A percentile compares a stretch with the other conserved stretches of the same genome.
These are phyloP conservation scores for Rhizopus arrhizus DNA, from an alignment of 371 early-diverging fungal genomes.

Conservation along the genomic window DNA sequence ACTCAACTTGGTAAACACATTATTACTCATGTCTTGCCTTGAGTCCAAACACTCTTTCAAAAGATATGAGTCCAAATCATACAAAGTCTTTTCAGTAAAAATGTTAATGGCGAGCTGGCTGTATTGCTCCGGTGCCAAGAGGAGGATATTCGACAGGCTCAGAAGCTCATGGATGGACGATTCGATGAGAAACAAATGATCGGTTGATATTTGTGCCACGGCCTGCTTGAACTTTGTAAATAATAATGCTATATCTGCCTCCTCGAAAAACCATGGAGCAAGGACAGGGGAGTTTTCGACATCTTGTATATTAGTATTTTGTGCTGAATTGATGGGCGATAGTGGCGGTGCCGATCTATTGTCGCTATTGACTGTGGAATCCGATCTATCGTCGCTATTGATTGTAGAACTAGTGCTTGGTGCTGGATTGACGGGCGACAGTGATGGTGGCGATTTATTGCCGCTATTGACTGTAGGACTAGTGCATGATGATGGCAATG, in stretches of 20 bases:
- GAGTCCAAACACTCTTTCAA: constrained; percentile 20
- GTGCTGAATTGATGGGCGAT: constrained; percentile 19
- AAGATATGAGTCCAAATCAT: constrained; percentile 11
- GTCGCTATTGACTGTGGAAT: too few species aligned
- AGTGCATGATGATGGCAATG: constrained; percentile 18
- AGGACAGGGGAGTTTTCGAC: constrained; percentile 18
- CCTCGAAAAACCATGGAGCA: constrained; percentile 24
- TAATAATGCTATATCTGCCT: constrained; percentile 9
- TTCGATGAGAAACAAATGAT: constrained; percentile 24
- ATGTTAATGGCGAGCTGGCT: constrained; percentile 16
- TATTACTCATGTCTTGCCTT: constrained; percentile 18
- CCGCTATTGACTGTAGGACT: constrained; percentile 22
- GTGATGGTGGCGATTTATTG: too few species aligned
- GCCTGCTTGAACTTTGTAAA: constrained; percentile 24
- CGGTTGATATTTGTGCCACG: constrained; percentile 16
- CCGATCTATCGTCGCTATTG: too few species aligned
- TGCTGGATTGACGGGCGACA: too few species aligned
- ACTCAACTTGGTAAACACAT: constrained; percentile 17
- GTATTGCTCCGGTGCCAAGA: constrained; percentile 17
- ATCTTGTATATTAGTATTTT: constrained; percentile 23
- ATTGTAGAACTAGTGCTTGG: too few species aligned
- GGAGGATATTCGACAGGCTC: constrained; percentile 18
- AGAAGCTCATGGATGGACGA: constrained; percentile 24
- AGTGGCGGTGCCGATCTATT: constrained; percentile 12
- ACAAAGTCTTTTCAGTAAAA: constrained; percentile 17